Evolutionary conservation across 257 asterid genomes (phyloP).

Genomic region (Haberlea rhodopensis): DNA sequence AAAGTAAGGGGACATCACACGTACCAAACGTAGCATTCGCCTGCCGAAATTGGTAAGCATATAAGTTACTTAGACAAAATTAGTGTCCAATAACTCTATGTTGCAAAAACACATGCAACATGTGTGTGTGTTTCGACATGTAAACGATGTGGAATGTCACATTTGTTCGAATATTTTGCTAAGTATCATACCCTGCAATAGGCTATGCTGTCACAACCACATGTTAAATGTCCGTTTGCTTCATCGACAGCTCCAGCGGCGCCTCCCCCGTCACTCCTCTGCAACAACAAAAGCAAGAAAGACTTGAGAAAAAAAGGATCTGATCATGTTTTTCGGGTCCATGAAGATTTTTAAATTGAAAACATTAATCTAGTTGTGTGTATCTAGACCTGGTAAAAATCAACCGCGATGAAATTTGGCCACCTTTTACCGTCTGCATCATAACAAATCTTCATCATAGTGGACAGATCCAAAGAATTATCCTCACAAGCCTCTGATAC

Average conservation of each 20-base stretch:
- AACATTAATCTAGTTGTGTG: background rate
- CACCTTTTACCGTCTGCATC: constrained; percentile 65
- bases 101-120: background rate
- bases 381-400: constrained; percentile 58
- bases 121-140: background rate
- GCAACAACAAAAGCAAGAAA: constrained; percentile 22
- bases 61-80: background rate
- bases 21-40: constrained; percentile 51
- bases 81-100: background rate
- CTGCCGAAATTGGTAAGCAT: constrained; percentile 24
- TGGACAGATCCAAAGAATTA: constrained; percentile 59
- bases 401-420: constrained; percentile 94
- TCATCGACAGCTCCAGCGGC: constrained; percentile 82
- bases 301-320: background rate
- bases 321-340: too few relatives aligned
- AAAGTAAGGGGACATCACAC: constrained; percentile 63
- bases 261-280: constrained; percentile 93
- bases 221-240: constrained; percentile 80
- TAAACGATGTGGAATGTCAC: background rate
- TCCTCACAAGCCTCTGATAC: constrained; percentile 57
- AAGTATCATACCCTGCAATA: constrained; percentile 66
- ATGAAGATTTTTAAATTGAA: background rate
- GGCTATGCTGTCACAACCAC: constrained; percentile 83
- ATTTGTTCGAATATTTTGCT: background rate
- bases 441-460: constrained; percentile 62